These are phyloP conservation scores for Aphanomyces astaci DNA, from an alignment of 352 stramenopile genomes.

Conservation along the genomic window DNA sequence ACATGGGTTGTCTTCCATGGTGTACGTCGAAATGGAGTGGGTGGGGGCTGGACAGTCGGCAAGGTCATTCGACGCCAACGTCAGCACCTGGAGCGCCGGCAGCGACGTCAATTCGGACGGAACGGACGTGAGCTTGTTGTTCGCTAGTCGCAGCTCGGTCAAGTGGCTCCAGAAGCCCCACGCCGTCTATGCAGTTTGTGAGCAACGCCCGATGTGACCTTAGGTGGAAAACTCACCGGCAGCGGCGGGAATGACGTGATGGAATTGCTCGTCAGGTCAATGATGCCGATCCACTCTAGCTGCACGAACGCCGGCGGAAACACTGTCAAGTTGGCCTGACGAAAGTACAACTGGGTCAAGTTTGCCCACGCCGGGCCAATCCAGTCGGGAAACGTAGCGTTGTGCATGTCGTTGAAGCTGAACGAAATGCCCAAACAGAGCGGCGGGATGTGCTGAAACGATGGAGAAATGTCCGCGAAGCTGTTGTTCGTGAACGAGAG, in stretches of 20 bases:
- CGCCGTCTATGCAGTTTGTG: background rate
- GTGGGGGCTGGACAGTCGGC: background rate
- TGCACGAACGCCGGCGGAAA: background rate
- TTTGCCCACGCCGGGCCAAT: background rate
- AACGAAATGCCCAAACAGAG: background rate
- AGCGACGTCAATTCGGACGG: background rate
- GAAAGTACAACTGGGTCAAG: background rate
- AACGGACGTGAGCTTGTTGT: background rate
- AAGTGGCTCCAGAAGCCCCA: background rate
- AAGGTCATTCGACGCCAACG: background rate
- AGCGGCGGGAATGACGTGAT: background rate
- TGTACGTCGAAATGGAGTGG: background rate
- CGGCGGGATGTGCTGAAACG: background rate
- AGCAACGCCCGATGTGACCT: background rate
- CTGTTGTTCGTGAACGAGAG: background rate
- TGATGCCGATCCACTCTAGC: background rate
- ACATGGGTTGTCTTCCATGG: background rate
- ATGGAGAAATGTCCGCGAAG: background rate
- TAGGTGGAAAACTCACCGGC: background rate
- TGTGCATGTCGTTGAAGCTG: background rate
- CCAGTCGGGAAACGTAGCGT: background rate
- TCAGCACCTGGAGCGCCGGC: background rate
- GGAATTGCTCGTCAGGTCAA: conserved; percentile 1
- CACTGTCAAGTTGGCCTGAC: background rate
- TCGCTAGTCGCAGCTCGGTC: background rate